Evolutionary conservation across 208 protist genomes (phyloP), one percentile per base, ranked within the genome.

Genomic region (Leishmania aethiopica): DNA sequence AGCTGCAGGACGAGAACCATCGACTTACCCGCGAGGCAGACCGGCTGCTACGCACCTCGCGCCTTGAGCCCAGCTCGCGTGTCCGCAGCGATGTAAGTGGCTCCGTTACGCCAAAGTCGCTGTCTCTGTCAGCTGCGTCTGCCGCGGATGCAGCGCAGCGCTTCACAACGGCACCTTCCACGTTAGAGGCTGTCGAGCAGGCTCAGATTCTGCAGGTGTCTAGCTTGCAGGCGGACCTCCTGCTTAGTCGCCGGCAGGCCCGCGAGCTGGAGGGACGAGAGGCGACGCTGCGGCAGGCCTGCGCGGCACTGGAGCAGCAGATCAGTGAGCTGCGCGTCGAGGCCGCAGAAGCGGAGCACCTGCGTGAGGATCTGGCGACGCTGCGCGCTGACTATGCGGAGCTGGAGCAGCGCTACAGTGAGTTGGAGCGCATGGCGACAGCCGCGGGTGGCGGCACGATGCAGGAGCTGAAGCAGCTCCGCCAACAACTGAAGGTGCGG

Each of bases 161-260:
- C 71, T 71, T 59, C 77, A 55, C 75, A 28, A 66, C 59, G 40
- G 19, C 79, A 25, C 0, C 79, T 49, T 77, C 79, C 22, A 53
- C 62, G 42, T 32, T 77, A 28, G 90, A 93, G 60, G 62, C 66
- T 53, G 47, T 87, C 11, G 90, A 93, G 57, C 79, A 87, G 28
- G 82, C 90, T 17, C 86, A 93, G 42, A 83, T 92, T 75, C 79
- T 93, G 25, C 88, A 92, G 69, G 90, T 93, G 59, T 89, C 86
- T 10, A 87, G 86, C 76, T 78, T 93, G 19, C 90, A 93, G 74
- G 86, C 81, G n/a, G 90, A 93, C 66, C 85, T 93, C 15, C 62
- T 91, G 59, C 64, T 89, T n/a, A 85, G 71, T 17, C 88, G 90
- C 3, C 85, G 79, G 4, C 84, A 83, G n/a, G 85, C 87, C 22